Evolutionary conservation across 139 green algal genomes (phyloP).

Genomic region (Chlorella sp.): DNA sequence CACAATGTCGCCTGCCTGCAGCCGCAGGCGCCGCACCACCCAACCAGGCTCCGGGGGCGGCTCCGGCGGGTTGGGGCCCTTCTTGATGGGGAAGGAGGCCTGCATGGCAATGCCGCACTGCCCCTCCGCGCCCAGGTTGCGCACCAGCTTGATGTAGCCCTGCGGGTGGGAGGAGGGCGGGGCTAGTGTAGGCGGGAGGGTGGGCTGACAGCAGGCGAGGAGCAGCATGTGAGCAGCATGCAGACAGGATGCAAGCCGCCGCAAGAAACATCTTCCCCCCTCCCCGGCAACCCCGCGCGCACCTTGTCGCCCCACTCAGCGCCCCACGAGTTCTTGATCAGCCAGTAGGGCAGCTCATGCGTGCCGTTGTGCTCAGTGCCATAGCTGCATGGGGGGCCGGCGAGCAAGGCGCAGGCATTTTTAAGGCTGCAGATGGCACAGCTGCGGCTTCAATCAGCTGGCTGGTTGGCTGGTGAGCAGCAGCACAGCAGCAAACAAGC

Average conservation of each 20-base stretch:
- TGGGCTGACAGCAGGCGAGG: background rate
- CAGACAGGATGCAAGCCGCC: too few relatives aligned
- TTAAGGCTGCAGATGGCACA: too few relatives aligned
- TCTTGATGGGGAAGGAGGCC: slow-evolving; percentile 93
- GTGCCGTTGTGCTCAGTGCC: slow-evolving; percentile 55
- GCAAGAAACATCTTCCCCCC: too few relatives aligned
- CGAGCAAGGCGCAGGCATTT: too few relatives aligned
- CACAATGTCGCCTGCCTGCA: too few relatives aligned
- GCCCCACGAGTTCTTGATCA: slow-evolving; percentile 98
- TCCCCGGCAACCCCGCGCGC: too few relatives aligned
- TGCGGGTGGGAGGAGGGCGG: background rate
- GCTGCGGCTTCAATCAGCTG: too few relatives aligned
- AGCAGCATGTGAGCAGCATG: background rate
- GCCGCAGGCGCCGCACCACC: too few relatives aligned
- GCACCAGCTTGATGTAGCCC: slow-evolving; percentile 86
- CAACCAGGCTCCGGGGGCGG: slow-evolving; percentile 34
- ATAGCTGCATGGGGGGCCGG: slow-evolving; percentile 58
- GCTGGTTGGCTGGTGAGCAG: too few relatives aligned
- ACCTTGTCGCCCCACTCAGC: slow-evolving; percentile 83
- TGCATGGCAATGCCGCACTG: slow-evolving; percentile 93
- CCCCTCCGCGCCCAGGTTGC: slow-evolving; percentile 55
- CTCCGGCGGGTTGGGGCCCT: slow-evolving; percentile 73
- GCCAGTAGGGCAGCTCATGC: slow-evolving; percentile 81
- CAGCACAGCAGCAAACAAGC: too few relatives aligned
- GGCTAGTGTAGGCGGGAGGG: background rate